A percentile compares a stretch with the other conserved stretches of the same genome.
These are phyloP conservation scores for Coemansia sp. DNA, from an alignment of 192 early-diverging fungal genomes.

Conservation along the genomic window DNA sequence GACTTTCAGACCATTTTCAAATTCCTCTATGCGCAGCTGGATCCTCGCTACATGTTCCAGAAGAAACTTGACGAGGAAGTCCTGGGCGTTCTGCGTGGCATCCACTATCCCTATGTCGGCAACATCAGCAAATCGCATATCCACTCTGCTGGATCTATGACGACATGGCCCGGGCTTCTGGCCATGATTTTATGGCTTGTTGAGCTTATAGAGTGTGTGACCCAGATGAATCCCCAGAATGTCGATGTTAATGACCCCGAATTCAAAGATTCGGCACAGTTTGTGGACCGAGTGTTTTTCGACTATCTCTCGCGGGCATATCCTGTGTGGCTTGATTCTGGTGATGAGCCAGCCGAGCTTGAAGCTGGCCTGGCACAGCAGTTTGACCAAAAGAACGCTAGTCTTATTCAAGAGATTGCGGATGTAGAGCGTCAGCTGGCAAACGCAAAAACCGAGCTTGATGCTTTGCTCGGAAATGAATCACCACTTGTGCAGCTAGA, in stretches of 20 bases:
- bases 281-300: conserved; percentile 72
- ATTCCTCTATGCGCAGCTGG: conserved; percentile 70
- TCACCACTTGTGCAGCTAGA: conserved; percentile 59
- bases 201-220: conserved; percentile 63
- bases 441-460: conserved; percentile 53
- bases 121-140: conserved; percentile 73
- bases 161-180: conserved; percentile 67
- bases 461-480: conserved; percentile 40
- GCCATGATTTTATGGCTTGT: conserved; percentile 78
- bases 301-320: conserved; percentile 69
- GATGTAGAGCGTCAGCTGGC: conserved; percentile 58
- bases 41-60: conserved; percentile 61
- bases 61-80: conserved; percentile 75
- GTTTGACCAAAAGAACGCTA: conserved; percentile 68
- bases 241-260: conserved; percentile 31
- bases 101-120: conserved; percentile 52
- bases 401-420: conserved; percentile 54
- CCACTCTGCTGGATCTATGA: conserved; percentile 64
- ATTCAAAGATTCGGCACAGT: conserved; percentile 51
- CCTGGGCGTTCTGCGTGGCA: conserved; percentile 58
- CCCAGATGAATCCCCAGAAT: conserved; percentile 51
- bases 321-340: conserved; percentile 61
- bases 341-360: conserved; percentile 65
- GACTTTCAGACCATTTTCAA: conserved; percentile 75
- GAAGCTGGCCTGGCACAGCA: conserved; percentile 58